Base-by-base conservation (phyloP, 176 grass and related monocot species). In the Dactylis glomerata region DNA sequence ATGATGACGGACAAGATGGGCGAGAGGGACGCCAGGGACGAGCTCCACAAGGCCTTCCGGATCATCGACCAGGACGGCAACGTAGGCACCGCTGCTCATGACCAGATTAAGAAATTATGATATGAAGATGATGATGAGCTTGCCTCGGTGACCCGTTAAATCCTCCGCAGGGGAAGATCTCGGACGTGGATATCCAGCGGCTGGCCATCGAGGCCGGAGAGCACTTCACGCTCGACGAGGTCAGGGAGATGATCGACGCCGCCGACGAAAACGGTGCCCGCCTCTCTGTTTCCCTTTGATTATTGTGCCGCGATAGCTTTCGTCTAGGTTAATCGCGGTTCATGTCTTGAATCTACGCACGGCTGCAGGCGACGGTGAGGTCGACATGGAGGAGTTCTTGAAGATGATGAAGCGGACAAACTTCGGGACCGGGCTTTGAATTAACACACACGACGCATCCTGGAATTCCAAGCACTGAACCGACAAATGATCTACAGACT, bases 1-100 rank as follows among this genome's bases (percentile, higher is more conserved):
- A 97, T 97, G 92, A 93, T 93, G 87, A 97, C 90, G 12, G 88
- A 79, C 85, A 97, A 97, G 85, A 91, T 97, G 73, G 90, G 90
- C 1, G 92, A 95, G 84, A 89, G 95, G 74, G 90, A 97, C 79
- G 86, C 55, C 80, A 78, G 84, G 67, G 92, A 95, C 30, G 86
- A 87, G 70, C 88, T 97, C 38, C 75, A 27, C 76, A 95, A 92
- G 90, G 92, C 91, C 34, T 97, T 97, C 85, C 71, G 51, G 12
- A 80, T 91, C 85, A 93, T 95, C 54, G 92, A 95, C 76, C 80
- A 93, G 10, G 95, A 97, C 89, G 87, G 30, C 8, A 93, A 97
- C 63, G 95, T 97, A 73, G 11, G 67, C 8, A 71, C 17, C 20
- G 56, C 10, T 58, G 56, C 24, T 28, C 4, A 14, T 28, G 24